These are phyloP conservation scores for Pichia paraexigua DNA, from an alignment of 805 yeast species.

Conservation along the genomic window DNA sequence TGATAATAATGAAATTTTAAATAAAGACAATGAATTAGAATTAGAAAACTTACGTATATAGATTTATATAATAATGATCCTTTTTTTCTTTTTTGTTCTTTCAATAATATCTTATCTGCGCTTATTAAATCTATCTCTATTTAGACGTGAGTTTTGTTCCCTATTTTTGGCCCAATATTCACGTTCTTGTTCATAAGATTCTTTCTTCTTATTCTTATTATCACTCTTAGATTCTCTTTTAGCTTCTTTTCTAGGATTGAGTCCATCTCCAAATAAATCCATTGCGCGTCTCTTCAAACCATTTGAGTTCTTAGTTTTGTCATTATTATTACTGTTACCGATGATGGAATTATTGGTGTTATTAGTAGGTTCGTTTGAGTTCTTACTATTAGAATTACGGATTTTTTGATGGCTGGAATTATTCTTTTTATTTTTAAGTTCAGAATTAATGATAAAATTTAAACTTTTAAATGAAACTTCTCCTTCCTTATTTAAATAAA, in stretches of 20 bases:
- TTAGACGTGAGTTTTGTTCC: background rate
- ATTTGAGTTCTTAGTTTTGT: background rate
- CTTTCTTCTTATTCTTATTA: background rate
- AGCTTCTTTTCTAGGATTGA: background rate
- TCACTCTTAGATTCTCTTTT: background rate
- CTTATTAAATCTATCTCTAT: background rate
- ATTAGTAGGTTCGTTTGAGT: background rate
- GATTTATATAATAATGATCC: background rate
- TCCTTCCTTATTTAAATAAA: background rate
- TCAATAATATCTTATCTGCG: too few species aligned
- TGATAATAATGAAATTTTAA: background rate
- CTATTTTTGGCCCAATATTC: background rate
- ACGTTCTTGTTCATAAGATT: background rate
- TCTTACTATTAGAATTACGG: background rate
- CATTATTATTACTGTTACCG: background rate
- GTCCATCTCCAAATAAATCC: background rate
- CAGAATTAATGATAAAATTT: background rate
- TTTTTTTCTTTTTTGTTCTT: background rate
- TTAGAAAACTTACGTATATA: background rate
- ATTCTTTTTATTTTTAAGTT: background rate
- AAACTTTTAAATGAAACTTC: background rate
- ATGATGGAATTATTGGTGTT: too few species aligned
- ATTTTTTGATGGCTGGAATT: background rate
- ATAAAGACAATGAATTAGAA: background rate
- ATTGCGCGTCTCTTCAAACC: background rate